Percentiles rank a stretch among this genome's conserved stretches.
phyloP scores from a whole-genome alignment of 2,329 filamentous ascomycete species.

The Cordyceps tenuipes region DNA sequence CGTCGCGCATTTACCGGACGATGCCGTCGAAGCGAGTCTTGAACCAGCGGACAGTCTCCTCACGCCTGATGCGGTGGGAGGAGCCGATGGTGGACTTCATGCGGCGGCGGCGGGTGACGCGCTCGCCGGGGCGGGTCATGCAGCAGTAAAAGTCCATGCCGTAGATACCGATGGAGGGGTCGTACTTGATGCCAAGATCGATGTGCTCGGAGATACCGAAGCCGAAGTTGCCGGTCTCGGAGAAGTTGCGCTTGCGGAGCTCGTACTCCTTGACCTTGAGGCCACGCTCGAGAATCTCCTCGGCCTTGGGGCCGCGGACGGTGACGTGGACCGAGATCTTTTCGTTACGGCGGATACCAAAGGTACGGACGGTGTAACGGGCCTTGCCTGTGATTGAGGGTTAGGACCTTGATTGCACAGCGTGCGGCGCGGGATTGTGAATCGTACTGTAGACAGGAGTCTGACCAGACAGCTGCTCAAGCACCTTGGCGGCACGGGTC shows the following conservation, averaged over 20 bases:
- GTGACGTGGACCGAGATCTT: slow-evolving; percentile 99
- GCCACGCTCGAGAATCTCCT: slow-evolving; percentile 99
- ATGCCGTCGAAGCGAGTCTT: slow-evolving; percentile 90
- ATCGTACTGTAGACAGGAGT: slow-evolving; percentile 94
- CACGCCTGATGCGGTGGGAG: slow-evolving; percentile 85
- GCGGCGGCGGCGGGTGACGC: slow-evolving; percentile 90
- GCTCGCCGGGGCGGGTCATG: slow-evolving; percentile 99
- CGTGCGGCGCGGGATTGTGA: slow-evolving; percentile 17
- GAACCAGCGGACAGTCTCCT: slow-evolving; percentile 97
- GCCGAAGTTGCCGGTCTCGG: slow-evolving; percentile 98
- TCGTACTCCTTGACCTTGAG: slow-evolving; percentile 99
- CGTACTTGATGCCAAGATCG: slow-evolving; percentile 99
- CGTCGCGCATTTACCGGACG: slow-evolving; percentile 68
- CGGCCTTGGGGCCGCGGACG: slow-evolving; percentile 93
- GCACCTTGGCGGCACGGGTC: slow-evolving; percentile 98
- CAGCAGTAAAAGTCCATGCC: slow-evolving; percentile 99
- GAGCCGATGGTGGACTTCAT: slow-evolving; percentile 79
- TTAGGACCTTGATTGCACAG: slow-evolving; percentile 10
- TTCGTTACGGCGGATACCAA: slow-evolving; percentile 99
- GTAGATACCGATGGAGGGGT: slow-evolving; percentile 96
- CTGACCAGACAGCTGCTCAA: slow-evolving; percentile 99
- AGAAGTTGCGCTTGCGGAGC: slow-evolving; percentile 99
- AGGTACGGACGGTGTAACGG: slow-evolving; percentile 99
- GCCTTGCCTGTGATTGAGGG: slow-evolving; percentile 68
- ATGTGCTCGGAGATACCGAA: slow-evolving; percentile 99